Evolutionary conservation across 2,329 filamentous ascomycete genomes (phyloP).

Genomic region (Fusarium palustre): DNA sequence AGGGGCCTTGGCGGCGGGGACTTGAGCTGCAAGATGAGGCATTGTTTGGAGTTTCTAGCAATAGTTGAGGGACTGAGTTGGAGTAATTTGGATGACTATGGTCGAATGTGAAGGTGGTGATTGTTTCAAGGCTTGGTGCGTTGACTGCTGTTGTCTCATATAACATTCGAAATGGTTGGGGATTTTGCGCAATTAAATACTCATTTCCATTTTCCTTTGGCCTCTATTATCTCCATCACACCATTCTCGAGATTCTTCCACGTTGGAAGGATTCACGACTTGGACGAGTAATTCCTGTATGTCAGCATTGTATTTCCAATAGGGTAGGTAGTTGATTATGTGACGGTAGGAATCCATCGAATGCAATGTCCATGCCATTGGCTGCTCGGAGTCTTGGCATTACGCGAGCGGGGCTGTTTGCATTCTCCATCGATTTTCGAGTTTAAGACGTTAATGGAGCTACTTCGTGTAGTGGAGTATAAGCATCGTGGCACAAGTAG

Average conservation of each 20-base stretch:
- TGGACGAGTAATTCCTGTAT: neutral
- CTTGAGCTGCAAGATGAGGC: constrained; percentile 33
- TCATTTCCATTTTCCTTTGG: neutral
- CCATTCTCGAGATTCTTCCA: accelerated
- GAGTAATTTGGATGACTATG: accelerated
- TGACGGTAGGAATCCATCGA: neutral
- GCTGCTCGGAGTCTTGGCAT: constrained; percentile 27
- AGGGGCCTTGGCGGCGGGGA: constrained; percentile 31
- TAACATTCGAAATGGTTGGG: accelerated
- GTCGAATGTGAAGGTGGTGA: accelerated
- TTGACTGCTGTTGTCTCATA: neutral
- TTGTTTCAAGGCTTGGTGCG: accelerated
- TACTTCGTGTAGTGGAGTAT: neutral
- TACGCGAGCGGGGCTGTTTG: neutral
- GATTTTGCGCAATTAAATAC: neutral
- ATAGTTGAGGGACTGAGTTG: accelerated
- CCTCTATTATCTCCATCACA: neutral
- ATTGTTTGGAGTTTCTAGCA: neutral
- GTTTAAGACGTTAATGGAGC: accelerated
- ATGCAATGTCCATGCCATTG: neutral
- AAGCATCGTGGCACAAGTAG: neutral
- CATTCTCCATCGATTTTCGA: accelerated
- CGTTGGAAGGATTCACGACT: neutral
- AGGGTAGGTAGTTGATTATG: constrained; percentile 7
- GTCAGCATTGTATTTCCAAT: neutral